Evolutionary conservation across 805 yeast species (phyloP), one percentile per base, ranked within the genome.

Genomic region (Myxozyma lipomycoides): DNA sequence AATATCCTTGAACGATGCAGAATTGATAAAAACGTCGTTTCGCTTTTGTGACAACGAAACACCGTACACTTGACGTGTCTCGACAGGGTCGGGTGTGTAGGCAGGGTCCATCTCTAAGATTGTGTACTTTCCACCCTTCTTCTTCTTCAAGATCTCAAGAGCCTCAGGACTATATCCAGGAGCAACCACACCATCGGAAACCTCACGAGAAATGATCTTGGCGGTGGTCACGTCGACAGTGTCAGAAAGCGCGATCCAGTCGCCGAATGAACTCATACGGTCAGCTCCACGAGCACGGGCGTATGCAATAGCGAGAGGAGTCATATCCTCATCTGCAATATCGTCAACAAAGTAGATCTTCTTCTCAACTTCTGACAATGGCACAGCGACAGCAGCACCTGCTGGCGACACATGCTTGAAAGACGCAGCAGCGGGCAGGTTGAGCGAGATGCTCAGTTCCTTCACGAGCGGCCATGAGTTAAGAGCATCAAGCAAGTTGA

Each of bases 241-340:
- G 78, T 91, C 91, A 56, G 97, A 89, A 60, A 93, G 78, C 42
- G 98, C 98, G 66, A 93, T 93, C 78, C 89, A 93, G 73, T 93
- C 98, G 68, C 98, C 98, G 69, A 93, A 93, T 12, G 96, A 86
- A 4, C 97, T 90, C 98, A 93, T 93, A 79, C 98, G 84, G 74
- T 93, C 98, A 62, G 98, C 98, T 71, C 98, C 98, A 73, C 98
- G 86, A 50, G 98, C 98, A 75, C 98, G 86, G 35, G 98, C 98
- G 67, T 93, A 93, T 51, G 98, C 98, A 67, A 86, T 85, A 58
- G 98, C 98, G 67, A 93, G 78, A 49, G 98, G 98, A 10, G 97
- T 87, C 69, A 93, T 76, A 77, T 90, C 87, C 72, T 87, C 95
- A 19, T 58, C 61, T n/a, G 54, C 46, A 65, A 91, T 88, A 70